These are phyloP conservation scores for Leccinum fuscescens DNA, from an alignment of 1,284 basidiomycete genomes.

Conservation along the genomic window DNA sequence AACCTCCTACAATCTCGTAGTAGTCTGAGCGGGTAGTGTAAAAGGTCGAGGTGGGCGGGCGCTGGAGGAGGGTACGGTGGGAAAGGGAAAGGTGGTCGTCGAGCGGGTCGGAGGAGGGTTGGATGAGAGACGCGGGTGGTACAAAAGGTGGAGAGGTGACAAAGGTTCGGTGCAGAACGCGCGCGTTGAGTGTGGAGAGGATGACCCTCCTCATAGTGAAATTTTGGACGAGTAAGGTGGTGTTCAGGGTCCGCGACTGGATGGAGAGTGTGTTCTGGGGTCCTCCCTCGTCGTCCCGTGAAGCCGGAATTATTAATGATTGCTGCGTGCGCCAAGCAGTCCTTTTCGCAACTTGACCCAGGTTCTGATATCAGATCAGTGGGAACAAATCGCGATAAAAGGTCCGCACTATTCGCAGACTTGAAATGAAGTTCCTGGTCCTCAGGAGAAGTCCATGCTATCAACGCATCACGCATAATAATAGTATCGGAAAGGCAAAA, in stretches of 20 bases:
- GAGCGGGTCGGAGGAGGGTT: slow-evolving; percentile 4
- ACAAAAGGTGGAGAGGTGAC: slow-evolving; percentile 24
- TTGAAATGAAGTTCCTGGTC: background rate
- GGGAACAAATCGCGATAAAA: background rate
- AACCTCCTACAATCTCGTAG: slow-evolving; percentile 69
- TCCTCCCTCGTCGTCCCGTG: background rate
- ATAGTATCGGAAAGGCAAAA: background rate
- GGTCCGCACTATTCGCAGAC: background rate
- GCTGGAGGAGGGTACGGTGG: slow-evolving; percentile 15
- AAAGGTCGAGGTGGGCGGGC: slow-evolving; percentile 68
- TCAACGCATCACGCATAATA: background rate
- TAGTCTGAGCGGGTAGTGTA: slow-evolving; percentile 84
- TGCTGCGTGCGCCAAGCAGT: background rate
- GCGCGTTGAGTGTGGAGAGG: slow-evolving; percentile 5
- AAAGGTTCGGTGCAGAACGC: slow-evolving; percentile 11
- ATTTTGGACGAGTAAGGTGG: slow-evolving; percentile 7
- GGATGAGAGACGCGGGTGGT: slow-evolving; percentile 21
- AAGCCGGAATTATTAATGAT: background rate
- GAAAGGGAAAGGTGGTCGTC: slow-evolving; percentile 3
- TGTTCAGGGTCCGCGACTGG: slow-evolving; percentile 19
- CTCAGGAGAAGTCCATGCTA: background rate
- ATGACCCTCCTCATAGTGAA: slow-evolving; percentile 14
- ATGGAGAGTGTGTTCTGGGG: slow-evolving; percentile 8
- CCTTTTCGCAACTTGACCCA: background rate
- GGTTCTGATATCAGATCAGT: background rate